phyloP scores from a whole-genome alignment of 2,329 filamentous ascomycete species.

The Calycina herbarum region DNA sequence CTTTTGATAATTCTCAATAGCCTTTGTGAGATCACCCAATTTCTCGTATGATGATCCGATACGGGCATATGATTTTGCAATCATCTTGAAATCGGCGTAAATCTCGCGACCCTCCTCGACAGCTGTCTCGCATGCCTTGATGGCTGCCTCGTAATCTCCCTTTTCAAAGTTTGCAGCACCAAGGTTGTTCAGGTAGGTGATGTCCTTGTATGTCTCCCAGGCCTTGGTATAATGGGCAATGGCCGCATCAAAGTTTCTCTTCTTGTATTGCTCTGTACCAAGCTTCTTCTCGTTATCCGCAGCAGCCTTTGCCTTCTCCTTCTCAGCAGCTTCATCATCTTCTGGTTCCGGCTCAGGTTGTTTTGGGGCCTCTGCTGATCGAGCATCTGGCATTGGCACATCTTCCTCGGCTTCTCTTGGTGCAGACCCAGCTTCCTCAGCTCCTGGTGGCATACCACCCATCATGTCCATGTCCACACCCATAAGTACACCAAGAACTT shows the following conservation, averaged over 20 bases:
- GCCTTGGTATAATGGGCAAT: constrained; percentile 94
- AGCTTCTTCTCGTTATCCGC: constrained; percentile 94
- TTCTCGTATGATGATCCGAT: constrained; percentile 96
- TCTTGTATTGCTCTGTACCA: constrained; percentile 97
- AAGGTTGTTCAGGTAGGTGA: constrained; percentile 96
- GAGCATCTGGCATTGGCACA: constrained; percentile 74
- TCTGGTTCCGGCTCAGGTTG: constrained; percentile 61
- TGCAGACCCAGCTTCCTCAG: constrained; percentile 44
- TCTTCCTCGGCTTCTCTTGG: constrained; percentile 64
- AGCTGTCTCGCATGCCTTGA: constrained; percentile 84
- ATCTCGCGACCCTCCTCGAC: constrained; percentile 86
- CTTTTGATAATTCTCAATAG: constrained; percentile 87
- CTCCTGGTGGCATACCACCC: constrained; percentile 40
- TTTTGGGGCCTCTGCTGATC: constrained; percentile 44
- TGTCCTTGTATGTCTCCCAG: constrained; percentile 93
- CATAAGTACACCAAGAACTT: constrained; percentile 90
- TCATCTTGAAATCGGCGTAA: constrained; percentile 95
- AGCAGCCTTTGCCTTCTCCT: constrained; percentile 87
- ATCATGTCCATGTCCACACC: constrained; percentile 85
- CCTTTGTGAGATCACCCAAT: constrained; percentile 73
- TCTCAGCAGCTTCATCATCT: constrained; percentile 80
- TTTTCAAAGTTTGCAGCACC: constrained; percentile 95
- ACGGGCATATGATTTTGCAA: constrained; percentile 96
- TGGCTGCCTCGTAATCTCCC: constrained; percentile 84
- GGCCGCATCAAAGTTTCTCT: constrained; percentile 91